Evolutionary conservation across 768 basidiomycete genomes (phyloP).

Genomic region (Amanita polypyramis): DNA sequence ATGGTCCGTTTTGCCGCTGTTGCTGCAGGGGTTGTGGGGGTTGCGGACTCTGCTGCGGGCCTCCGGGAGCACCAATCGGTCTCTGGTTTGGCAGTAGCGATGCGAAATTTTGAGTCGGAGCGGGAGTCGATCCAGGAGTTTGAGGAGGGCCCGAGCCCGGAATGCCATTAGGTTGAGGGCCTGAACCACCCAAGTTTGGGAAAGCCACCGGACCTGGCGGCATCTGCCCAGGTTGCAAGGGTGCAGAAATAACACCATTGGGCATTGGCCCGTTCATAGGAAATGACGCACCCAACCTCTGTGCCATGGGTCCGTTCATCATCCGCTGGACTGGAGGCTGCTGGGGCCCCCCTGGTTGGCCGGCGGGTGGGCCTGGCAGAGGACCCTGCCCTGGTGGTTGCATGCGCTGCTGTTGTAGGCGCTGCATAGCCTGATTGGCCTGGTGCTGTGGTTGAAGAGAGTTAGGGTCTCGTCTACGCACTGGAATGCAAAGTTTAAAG

Average conservation of each 20-base stretch:
- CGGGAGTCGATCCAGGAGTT: conserved; percentile 17
- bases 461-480: conserved; percentile 10
- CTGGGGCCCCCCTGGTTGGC: conserved; percentile 6
- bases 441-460: conserved; percentile 14
- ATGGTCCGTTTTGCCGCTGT: conserved; percentile 36
- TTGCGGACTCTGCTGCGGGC: conserved; percentile 16
- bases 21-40: conserved; percentile 14
- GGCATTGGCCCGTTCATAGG: conserved; percentile 17
- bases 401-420: conserved; percentile 15
- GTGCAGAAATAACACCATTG: conserved; percentile 16
- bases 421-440: conserved; percentile 21
- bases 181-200: conserved; percentile 20
- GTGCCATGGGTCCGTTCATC: conserved; percentile 14
- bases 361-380: background rate
- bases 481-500: conserved; percentile 9
- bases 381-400: conserved; percentile 5
- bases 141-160: conserved; percentile 20
- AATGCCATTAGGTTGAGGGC: conserved; percentile 35
- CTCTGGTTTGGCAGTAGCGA: conserved; percentile 2
- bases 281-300: conserved; percentile 10
- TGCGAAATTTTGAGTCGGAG: conserved; percentile 18
- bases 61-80: conserved; percentile 1
- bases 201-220: conserved; percentile 7
- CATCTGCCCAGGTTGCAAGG: conserved; percentile 12
- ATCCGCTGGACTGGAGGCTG: conserved; percentile 10